Conservation (phyloP, 129 eudicot species). For the Pseudognaphalium luteoalbum region DNA sequence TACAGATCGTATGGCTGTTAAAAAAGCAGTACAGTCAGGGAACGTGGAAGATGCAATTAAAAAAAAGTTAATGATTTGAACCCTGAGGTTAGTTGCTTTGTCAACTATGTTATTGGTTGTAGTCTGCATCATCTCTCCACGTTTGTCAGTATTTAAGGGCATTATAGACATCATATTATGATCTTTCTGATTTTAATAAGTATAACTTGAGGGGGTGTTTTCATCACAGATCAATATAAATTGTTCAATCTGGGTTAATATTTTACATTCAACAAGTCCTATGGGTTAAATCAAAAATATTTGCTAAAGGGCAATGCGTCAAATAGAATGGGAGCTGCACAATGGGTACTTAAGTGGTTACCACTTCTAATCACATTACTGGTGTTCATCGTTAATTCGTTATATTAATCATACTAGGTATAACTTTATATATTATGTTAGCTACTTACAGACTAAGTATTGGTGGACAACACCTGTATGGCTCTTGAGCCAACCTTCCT, state of each 20-base stretch:
- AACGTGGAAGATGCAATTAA: constrained; percentile 97
- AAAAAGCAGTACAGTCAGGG: constrained; percentile 92
- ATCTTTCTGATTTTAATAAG: neutral
- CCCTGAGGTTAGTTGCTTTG: constrained; percentile 69
- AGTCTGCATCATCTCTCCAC: no score
- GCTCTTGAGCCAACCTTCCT: neutral
- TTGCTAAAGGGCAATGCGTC: neutral
- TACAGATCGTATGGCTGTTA: constrained; percentile 96
- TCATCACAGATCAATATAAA: neutral
- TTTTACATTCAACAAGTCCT: neutral
- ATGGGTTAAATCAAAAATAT: neutral
- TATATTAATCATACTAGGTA: neutral
- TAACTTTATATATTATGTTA: neutral
- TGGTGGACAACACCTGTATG: neutral
- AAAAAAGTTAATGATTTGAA: constrained; percentile 93
- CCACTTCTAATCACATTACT: neutral
- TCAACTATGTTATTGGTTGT: neutral
- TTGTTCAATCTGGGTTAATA: neutral
- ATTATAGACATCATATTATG: neutral
- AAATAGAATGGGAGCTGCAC: neutral
- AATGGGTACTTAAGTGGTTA: neutral
- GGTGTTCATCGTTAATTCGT: neutral
- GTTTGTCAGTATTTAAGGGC: neutral
- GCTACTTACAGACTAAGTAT: neutral
- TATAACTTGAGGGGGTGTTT: neutral